Base-by-base conservation (phyloP, 2,329 filamentous ascomycete species). In the Ceratocystis alfenasii region DNA sequence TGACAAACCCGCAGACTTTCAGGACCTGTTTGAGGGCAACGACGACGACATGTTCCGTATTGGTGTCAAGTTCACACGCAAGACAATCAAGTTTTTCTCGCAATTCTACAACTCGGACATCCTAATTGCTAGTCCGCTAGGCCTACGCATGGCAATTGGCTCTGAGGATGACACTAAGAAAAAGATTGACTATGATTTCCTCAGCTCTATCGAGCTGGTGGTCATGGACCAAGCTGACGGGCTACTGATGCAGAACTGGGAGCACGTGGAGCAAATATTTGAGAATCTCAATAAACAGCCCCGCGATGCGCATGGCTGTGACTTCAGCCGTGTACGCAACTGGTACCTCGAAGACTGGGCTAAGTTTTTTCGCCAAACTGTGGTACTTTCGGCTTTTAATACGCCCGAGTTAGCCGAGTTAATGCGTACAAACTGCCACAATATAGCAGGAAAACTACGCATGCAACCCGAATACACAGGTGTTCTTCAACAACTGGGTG, bases 91-190 rank as follows among this genome's bases (percentile, higher is more conserved):
- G 74, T 94, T 89, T 74, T 99, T 95, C 77, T 83, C 93, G 0
- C 88, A 91, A 69, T 99, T 99, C 74, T 97, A 97, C 79, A 93
- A 88, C 74, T 96, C 92, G 8, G 94, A 99, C 74, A 91, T 99
- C 69, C 90, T 99, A 65, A 81, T 99, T 65, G 91, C 90, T 25
- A 95, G 90, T 70, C 90, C 94, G 0, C 80, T 99, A 2, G 94
- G 94, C 10, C 80, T 99, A 17, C 88, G 91, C 65, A 91, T 94
- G 77, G 90, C 91, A 53, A 92, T 99, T 71, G 91, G 93, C 55
- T 87, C 89, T 61, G 88, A 89, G 72, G 84, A 82, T 69, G 80
- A 78, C 17, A 78, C 80, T 70, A 78, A 80, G 70, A 79, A 79
- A 72, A 78, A 79, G 72, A 81, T 83, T 45, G 93, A 97, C 74